Conservation (phyloP, 306 rosid species). For the Cicer cuneatum region DNA sequence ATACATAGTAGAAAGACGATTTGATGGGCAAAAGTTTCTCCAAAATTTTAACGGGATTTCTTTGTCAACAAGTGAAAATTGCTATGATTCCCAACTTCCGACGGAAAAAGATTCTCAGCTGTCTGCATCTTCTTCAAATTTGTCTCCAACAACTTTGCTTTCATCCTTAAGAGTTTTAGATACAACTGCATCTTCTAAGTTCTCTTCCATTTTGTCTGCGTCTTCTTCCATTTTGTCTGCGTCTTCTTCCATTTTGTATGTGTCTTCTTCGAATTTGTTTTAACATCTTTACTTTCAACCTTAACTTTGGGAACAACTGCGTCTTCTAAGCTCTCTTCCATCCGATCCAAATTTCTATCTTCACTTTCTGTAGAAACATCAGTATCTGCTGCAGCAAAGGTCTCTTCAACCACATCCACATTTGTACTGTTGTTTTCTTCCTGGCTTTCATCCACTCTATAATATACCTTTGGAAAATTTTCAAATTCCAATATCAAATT, state of each 20-base stretch:
- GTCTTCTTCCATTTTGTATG: neutral
- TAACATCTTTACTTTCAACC: constrained; percentile 27
- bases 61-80: constrained; percentile 26
- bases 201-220: constrained; percentile 30
- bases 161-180: constrained; percentile 15
- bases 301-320: constrained; percentile 24
- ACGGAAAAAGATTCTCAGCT: constrained; percentile 21
- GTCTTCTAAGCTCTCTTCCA: constrained; percentile 30
- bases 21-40: constrained; percentile 15
- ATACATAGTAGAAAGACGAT: neutral
- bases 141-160: constrained; percentile 36
- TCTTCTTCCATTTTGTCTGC: constrained; percentile 20
- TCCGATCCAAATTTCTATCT: neutral
- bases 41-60: constrained; percentile 15
- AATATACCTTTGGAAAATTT: constrained; percentile 59
- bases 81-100: neutral
- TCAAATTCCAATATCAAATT: constrained; percentile 40
- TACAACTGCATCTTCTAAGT: constrained; percentile 25
- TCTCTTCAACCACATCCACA: constrained; percentile 39
- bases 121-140: constrained; percentile 32
- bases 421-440: constrained; percentile 42
- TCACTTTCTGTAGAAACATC: constrained; percentile 33
- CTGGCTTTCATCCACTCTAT: constrained; percentile 63
- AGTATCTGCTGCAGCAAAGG: constrained; percentile 25
- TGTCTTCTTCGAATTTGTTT: too few relatives aligned